Percentiles rank a stretch among this genome's conserved stretches.
Evolutionary conservation across 2,329 filamentous ascomycete genomes (phyloP).

Genomic region (Gremmenia infestans): DNA sequence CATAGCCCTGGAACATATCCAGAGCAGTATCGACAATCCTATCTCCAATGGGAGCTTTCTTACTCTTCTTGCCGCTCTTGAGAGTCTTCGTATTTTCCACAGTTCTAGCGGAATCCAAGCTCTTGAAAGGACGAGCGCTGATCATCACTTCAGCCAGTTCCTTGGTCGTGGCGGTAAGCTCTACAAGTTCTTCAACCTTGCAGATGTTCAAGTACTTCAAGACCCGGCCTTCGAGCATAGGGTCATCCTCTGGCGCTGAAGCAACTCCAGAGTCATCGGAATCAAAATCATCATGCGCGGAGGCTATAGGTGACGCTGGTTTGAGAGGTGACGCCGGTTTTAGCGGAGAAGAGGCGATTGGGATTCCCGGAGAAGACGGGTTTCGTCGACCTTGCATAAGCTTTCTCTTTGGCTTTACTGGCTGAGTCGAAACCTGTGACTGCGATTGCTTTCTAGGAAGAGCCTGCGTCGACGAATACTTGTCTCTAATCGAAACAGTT

Average conservation of each 20-base stretch:
- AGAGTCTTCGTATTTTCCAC: constrained; percentile 49
- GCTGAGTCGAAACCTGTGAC: constrained; percentile 12
- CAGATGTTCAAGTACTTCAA: constrained; percentile 81
- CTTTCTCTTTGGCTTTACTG: constrained; percentile 30
- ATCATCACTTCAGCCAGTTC: constrained; percentile 66
- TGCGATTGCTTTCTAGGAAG: constrained; percentile 20
- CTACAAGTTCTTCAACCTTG: constrained; percentile 68
- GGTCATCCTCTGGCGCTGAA: constrained; percentile 34
- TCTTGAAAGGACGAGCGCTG: constrained; percentile 67
- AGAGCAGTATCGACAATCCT: constrained; percentile 61
- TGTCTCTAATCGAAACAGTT: constrained; percentile 52
- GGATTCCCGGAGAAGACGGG: constrained; percentile 20
- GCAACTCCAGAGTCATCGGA: constrained; percentile 28
- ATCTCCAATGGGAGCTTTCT: constrained; percentile 53
- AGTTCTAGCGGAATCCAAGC: constrained; percentile 58
- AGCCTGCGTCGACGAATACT: constrained; percentile 47
- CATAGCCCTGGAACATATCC: constrained; percentile 74
- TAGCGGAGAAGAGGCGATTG: constrained; percentile 19
- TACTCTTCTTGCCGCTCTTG: constrained; percentile 46
- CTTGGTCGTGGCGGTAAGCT: constrained; percentile 72
- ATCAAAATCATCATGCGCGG: constrained; percentile 25
- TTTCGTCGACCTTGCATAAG: constrained; percentile 31
- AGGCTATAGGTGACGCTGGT: constrained; percentile 9
- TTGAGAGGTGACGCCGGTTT: constrained; percentile 5
- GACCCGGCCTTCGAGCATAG: constrained; percentile 49